A percentile compares a stretch with the other conserved stretches of the same genome.
These are phyloP conservation scores for Roridomyces roridus DNA, from an alignment of 768 basidiomycete species.

Conservation along the genomic window DNA sequence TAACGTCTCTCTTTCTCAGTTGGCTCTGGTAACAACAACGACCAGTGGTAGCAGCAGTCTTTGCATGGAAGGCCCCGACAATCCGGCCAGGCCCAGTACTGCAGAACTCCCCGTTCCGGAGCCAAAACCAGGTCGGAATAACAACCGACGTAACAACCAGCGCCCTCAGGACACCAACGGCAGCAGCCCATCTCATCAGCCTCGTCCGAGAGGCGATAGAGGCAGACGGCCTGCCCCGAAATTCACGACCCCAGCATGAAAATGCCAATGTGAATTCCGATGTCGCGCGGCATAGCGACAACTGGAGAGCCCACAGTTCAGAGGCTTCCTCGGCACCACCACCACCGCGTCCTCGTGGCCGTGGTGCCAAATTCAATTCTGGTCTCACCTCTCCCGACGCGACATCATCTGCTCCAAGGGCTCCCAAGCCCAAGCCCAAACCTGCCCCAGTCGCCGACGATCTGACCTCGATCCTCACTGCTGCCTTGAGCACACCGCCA, in stretches of 20 bases:
- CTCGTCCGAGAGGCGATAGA: constrained; percentile 11
- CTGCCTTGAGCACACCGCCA: constrained; percentile 71
- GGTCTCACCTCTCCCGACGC: constrained; percentile 34
- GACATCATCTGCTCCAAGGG: neutral
- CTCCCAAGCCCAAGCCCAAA: constrained; percentile 15
- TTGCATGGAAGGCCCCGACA: constrained; percentile 25
- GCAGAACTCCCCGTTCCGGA: constrained; percentile 17
- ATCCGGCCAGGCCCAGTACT: constrained; percentile 15
- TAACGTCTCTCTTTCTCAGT: neutral
- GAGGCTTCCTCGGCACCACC: neutral
- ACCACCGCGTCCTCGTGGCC: constrained; percentile 25
- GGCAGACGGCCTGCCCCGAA: constrained; percentile 9
- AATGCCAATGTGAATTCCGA: neutral
- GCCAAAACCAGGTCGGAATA: constrained; percentile 17
- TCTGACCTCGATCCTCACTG: constrained; percentile 76
- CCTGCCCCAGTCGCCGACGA: constrained; percentile 56
- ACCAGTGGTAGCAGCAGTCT: constrained; percentile 2
- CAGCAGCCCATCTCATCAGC: neutral
- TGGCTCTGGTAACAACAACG: constrained; percentile 12
- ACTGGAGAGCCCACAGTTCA: constrained; percentile 6
- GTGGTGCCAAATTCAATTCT: constrained; percentile 43
- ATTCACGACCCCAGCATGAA: neutral
- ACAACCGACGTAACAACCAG: constrained; percentile 20
- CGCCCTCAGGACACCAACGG: constrained; percentile 8
- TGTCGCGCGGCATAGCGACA: neutral